phyloP scores from a whole-genome alignment of 345 rosid genomes.

The Lenwebbia sp. region DNA sequence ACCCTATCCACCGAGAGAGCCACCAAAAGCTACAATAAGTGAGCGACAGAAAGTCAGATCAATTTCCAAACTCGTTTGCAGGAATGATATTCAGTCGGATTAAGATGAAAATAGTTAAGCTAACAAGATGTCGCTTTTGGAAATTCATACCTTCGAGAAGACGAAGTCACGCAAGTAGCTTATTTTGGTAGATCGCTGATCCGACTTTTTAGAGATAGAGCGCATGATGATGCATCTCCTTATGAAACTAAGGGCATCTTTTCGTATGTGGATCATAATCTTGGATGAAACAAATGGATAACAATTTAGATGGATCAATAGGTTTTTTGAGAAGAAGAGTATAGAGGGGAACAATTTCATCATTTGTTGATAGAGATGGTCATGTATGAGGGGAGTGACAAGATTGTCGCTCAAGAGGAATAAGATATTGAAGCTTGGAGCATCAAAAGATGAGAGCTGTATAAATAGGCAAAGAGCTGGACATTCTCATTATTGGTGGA shows the following conservation, averaged over 20 bases:
- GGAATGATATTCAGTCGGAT: neutral
- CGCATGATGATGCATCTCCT: too few species aligned
- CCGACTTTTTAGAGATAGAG: too few species aligned
- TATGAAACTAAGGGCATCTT: too few species aligned
- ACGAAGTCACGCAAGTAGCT: too few species aligned
- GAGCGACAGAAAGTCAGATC: neutral
- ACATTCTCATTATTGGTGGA: neutral
- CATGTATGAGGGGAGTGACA: neutral
- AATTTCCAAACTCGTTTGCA: neutral
- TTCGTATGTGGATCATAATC: too few species aligned
- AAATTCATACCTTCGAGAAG: too few species aligned
- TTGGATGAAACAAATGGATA: neutral
- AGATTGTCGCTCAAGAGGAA: neutral
- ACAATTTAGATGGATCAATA: neutral
- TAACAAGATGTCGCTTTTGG: neutral
- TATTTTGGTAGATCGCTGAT: too few species aligned
- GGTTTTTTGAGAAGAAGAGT: neutral
- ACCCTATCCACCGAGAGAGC: accelerated
- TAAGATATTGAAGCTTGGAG: neutral
- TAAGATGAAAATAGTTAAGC: neutral
- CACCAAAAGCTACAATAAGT: neutral
- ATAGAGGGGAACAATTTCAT: neutral
- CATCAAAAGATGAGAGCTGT: neutral
- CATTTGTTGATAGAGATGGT: neutral
- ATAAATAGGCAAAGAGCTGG: neutral